Evolutionary conservation across 495 filamentous ascomycete genomes (phyloP).

Genomic region (Penicillium lividum): DNA sequence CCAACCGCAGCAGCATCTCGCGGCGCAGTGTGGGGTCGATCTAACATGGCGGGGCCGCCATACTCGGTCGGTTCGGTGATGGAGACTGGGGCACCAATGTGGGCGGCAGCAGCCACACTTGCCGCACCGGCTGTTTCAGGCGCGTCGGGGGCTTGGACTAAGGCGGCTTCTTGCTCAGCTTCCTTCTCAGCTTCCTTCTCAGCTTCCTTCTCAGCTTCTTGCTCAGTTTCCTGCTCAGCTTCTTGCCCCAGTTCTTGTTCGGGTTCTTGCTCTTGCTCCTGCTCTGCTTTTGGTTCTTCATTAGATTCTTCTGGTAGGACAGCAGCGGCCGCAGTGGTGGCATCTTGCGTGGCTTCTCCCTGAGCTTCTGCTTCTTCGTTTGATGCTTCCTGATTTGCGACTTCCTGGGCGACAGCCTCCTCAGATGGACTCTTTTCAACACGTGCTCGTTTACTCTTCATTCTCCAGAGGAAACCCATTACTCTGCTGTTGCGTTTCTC

Average conservation of each 20-base stretch:
- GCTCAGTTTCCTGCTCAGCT: not conserved
- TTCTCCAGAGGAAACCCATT: constrained; percentile 32
- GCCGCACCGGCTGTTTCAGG: constrained; percentile 12
- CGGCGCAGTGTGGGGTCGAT: constrained; percentile 10
- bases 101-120: constrained; percentile 12
- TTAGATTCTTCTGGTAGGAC: not conserved
- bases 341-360: constrained; percentile 3
- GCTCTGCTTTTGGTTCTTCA: not conserved
- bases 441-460: constrained; percentile 27
- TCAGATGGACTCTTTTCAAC: constrained; percentile 9
- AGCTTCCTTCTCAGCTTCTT: not conserved
- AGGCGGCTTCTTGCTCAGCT: constrained; percentile 1
- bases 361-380: constrained; percentile 5
- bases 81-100: constrained; percentile 11
- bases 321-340: constrained; percentile 1
- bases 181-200: not conserved
- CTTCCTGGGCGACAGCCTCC: not conserved
- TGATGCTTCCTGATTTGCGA: not conserved
- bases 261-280: not conserved
- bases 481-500: constrained; percentile 33
- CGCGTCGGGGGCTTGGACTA: constrained; percentile 4
- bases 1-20: constrained; percentile 20
- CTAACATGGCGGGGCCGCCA: constrained; percentile 3
- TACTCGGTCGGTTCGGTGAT: constrained; percentile 3
- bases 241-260: not conserved